A percentile compares a stretch with the other conserved stretches of the same genome.
These are phyloP conservation scores for Uncinocarpus reesii DNA, from an alignment of 2,329 filamentous ascomycete species.

Conservation along the genomic window DNA sequence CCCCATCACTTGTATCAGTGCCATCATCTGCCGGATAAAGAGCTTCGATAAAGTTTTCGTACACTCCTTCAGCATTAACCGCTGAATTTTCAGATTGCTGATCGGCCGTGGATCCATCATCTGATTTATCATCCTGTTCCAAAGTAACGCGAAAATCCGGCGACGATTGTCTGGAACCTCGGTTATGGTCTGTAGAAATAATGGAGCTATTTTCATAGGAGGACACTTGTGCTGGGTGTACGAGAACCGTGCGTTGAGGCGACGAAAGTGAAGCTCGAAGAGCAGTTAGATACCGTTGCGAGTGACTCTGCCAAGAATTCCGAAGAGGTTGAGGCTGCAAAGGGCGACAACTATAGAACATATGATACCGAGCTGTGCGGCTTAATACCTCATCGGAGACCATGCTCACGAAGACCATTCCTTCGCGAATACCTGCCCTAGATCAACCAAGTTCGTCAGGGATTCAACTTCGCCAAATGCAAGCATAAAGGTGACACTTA, in stretches of 20 bases:
- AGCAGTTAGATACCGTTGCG: conserved; percentile 16
- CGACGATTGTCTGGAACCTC: conserved; percentile 8
- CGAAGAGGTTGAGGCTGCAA: conserved; percentile 15
- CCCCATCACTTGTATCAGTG: conserved; percentile 6
- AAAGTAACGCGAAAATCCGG: conserved; percentile 30
- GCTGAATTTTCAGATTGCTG: conserved; percentile 22
- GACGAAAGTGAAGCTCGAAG: conserved; percentile 1
- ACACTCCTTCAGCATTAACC: conserved; percentile 23
- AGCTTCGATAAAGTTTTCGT: conserved; percentile 16
- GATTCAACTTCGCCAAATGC: neutral
- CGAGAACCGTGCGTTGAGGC: conserved; percentile 4
- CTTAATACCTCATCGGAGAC: conserved; percentile 62
- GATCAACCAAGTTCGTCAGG: neutral
- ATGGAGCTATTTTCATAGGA: neutral
- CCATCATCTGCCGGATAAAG: conserved; percentile 8
- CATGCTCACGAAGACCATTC: conserved; percentile 88
- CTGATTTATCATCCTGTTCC: conserved; percentile 30
- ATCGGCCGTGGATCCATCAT: conserved; percentile 29
- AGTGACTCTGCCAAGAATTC: conserved; percentile 16
- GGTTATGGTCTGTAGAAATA: neutral
- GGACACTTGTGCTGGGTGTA: conserved; percentile 2
- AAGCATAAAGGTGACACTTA: conserved; percentile 42
- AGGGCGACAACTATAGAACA: conserved; percentile 46
- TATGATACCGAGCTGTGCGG: conserved; percentile 63
- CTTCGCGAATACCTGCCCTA: conserved; percentile 63